Base-by-base conservation (phyloP, 129 eudicot species). In the Deinandra increscens region DNA sequence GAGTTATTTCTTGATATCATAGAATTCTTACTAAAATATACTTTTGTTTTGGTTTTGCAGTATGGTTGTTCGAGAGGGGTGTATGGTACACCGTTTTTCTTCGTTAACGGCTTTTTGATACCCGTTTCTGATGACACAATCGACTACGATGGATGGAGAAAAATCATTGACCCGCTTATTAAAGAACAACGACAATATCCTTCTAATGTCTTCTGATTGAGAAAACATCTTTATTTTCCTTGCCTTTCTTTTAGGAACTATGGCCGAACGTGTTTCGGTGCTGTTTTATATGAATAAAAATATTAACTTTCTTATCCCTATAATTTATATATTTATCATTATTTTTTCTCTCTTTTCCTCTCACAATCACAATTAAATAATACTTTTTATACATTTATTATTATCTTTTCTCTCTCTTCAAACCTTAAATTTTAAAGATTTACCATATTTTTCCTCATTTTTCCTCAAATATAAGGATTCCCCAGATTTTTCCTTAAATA, bases 1-100 rank as follows among this genome's bases (percentile, higher is more conserved):
- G 31, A 26, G 31, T 26, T 1, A 26, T 26, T 26, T 6, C 7
- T 3, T 36, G 39, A 36, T 36, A 36, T 36, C 7, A 6, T 36
- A 6, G 39, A 36, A 36, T 36, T 36, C 0, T 4, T 36, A 36
- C 39, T 36, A 0, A 36, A 36, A 36, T 1, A 36, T 7, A 0
- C 4, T 9, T 77, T 38, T 67, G 41, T 29, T 14, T 66, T 49
- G 54, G 46, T 62, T 68, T 53, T 55, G 71, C 86, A 92, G 98
- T 92, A 88, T 68, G 98, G 98, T 63, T 86, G 98, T 75, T 64
- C 84, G 66, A 80, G 91, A 80, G 96, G 95, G 44, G 98, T 92
- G 56, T 86, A 81, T 59, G 98, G 96, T 20, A 83, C 98, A 0
- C 98, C 98, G 0, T 70, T 73, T 61, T 92, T 92, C 86, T 86